Evolutionary conservation across 1,284 basidiomycete species (phyloP).

Genomic region (Ceratobasidium sp.): DNA sequence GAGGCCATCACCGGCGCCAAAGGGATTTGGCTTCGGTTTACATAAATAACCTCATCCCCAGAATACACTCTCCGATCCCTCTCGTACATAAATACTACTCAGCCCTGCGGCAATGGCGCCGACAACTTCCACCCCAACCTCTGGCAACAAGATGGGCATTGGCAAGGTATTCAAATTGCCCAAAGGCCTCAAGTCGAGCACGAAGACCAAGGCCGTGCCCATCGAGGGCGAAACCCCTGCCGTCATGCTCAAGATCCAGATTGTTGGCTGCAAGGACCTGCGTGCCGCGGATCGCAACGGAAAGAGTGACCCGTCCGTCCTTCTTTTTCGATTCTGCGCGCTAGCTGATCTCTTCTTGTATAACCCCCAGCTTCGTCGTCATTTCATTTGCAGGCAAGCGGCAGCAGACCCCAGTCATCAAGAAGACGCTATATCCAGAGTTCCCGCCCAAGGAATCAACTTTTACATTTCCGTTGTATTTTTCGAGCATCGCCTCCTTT

Average conservation of each 20-base stretch:
- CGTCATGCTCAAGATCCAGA: slow-evolving; percentile 69
- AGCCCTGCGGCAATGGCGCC: slow-evolving; percentile 29
- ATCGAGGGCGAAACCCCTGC: slow-evolving; percentile 64
- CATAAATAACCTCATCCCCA: slow-evolving; percentile 9
- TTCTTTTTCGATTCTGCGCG: not conserved
- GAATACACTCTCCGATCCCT: slow-evolving; percentile 4
- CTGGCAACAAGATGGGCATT: slow-evolving; percentile 26
- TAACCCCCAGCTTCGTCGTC: slow-evolving; percentile 71
- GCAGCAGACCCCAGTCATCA: slow-evolving; percentile 81
- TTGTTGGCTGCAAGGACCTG: slow-evolving; percentile 67
- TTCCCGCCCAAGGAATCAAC: slow-evolving; percentile 78
- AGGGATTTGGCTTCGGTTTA: not conserved
- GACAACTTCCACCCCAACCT: not conserved
- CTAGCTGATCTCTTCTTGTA: not conserved
- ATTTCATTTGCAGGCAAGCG: slow-evolving; percentile 70
- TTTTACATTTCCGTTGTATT: slow-evolving; percentile 85
- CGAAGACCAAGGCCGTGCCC: slow-evolving; percentile 6
- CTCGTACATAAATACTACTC: not conserved
- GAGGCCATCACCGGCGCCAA: not conserved
- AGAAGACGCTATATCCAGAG: slow-evolving; percentile 77
- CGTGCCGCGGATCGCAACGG: slow-evolving; percentile 69
- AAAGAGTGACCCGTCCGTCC: slow-evolving; percentile 74
- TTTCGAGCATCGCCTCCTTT: slow-evolving; percentile 73
- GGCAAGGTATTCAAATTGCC: slow-evolving; percentile 21
- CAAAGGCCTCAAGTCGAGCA: slow-evolving; percentile 3